These are phyloP conservation scores for Spinacia oleracea DNA, from an alignment of 179 eudicot species.

Conservation along the genomic window DNA sequence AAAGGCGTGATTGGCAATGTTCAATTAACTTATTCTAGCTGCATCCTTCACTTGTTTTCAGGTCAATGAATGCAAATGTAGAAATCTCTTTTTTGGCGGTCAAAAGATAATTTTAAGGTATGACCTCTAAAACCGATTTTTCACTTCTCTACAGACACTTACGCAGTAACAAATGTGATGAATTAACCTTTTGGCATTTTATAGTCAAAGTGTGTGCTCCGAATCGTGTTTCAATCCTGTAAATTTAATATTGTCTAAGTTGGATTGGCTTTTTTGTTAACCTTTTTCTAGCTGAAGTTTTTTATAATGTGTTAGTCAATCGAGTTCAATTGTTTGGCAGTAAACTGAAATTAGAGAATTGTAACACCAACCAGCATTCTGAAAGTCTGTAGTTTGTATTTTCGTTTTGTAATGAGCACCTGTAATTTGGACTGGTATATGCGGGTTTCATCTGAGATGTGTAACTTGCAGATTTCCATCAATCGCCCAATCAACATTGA, in stretches of 20 bases:
- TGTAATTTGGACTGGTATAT: neutral
- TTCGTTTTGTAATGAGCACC: constrained; percentile 5
- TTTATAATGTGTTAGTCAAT: constrained; percentile 11
- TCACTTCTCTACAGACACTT: constrained; percentile 4
- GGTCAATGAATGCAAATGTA: constrained; percentile 70
- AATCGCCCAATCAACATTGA: constrained; percentile 43
- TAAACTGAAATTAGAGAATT: neutral
- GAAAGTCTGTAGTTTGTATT: neutral
- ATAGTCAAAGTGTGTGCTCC: neutral
- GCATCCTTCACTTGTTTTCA: constrained; percentile 32
- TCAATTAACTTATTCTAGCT: constrained; percentile 4
- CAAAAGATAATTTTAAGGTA: constrained; percentile 74
- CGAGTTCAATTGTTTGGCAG: neutral
- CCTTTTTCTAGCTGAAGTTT: neutral
- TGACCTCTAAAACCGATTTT: constrained; percentile 13
- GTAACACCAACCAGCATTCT: neutral
- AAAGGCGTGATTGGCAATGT: constrained; percentile 3
- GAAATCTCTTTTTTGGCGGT: constrained; percentile 44
- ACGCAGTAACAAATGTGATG: neutral
- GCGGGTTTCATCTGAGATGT: neutral
- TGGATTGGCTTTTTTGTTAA: neutral
- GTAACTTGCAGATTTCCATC: constrained; percentile 70
- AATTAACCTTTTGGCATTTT: neutral
- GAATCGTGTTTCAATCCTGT: neutral
- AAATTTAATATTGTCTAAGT: neutral